Conservation (phyloP, 305 asterid species). For the Solanum hybrid region DNA sequence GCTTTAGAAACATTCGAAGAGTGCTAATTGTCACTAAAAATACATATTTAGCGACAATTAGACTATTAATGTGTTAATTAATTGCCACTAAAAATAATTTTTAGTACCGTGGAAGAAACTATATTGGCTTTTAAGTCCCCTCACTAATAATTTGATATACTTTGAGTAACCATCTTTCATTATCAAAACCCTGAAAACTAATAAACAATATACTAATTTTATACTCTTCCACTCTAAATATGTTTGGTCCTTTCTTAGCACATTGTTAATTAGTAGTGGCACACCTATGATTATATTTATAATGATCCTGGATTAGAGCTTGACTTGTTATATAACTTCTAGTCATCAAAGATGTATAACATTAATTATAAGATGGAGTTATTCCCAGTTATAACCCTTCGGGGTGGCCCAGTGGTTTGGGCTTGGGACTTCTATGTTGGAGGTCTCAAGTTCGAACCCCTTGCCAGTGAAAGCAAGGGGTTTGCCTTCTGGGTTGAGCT, state of each 20-base stretch:
- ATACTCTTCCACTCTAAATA: not conserved
- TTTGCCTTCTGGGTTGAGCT: too few species aligned
- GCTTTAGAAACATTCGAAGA: not conserved
- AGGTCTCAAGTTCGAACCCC: too few species aligned
- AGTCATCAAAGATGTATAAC: not conserved
- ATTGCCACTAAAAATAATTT: not conserved
- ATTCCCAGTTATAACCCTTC: not conserved
- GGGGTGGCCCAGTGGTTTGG: too few species aligned
- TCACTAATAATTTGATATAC: not conserved
- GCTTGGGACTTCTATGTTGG: too few species aligned
- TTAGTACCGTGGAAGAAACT: not conserved
- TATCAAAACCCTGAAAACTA: not conserved
- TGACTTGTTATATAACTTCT: not conserved
- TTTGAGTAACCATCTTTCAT: not conserved
- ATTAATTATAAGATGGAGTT: not conserved
- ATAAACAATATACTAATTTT: not conserved
- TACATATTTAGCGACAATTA: not conserved
- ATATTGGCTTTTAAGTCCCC: not conserved
- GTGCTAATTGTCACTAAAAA: not conserved
- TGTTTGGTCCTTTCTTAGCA: not conserved
- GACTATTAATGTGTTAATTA: not conserved
- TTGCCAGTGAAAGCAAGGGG: too few species aligned
- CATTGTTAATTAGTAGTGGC: not conserved
- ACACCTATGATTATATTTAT: not conserved
- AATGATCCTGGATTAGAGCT: not conserved